Base-by-base conservation (phyloP, 2,329 filamentous ascomycete species). In the Hymenoscyphus albidus region DNA sequence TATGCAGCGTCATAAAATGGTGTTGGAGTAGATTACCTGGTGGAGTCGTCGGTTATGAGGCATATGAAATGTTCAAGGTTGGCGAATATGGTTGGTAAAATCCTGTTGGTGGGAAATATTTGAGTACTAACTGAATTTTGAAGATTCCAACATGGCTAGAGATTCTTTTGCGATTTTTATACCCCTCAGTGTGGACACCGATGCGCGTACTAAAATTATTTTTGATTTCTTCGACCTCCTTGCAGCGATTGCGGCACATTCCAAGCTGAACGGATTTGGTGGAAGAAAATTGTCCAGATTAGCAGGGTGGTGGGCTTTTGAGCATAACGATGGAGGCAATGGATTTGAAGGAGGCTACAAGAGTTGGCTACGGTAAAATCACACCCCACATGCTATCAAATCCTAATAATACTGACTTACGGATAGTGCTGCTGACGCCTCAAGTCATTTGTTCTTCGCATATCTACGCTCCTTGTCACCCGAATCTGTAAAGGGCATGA, bases 281-380 rank as follows among this genome's bases (percentile, higher is more conserved):
- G 95, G 95, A 32, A 88, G 93, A 69, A 98, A 98, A 77, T 84
- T 99, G 62, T 98, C 95, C 10, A 87, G 95, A 70, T 92, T 96
- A 84, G 95, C 94, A 51, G 93, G 93, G 57, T 99, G 95, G 95
- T 99, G 95, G 95, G 93, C 94, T 0, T 99, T 99, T 76, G 94
- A 97, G 74, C 92, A 96, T 70, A 85, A 83, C 58, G 93, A 98
- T 75, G 88, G 88, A 6, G 91, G 90, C 54, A 94, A 90, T 75
- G 95, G 95, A 16, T 99, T 99, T 72, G 95, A 98, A 70, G 92
- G 92, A 51, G 93, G 94, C 62, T 99, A 99, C 78, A 91, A 90
- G 74, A 86, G 87, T 56, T 99, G 95, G 93, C 82, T 89, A 70
- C 88, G 81, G 90, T 93, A 80, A 77, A 85, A 75, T 48, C 48